phyloP scores from a whole-genome alignment of 23 red algal species.

The Rhodosorus marinus region DNA sequence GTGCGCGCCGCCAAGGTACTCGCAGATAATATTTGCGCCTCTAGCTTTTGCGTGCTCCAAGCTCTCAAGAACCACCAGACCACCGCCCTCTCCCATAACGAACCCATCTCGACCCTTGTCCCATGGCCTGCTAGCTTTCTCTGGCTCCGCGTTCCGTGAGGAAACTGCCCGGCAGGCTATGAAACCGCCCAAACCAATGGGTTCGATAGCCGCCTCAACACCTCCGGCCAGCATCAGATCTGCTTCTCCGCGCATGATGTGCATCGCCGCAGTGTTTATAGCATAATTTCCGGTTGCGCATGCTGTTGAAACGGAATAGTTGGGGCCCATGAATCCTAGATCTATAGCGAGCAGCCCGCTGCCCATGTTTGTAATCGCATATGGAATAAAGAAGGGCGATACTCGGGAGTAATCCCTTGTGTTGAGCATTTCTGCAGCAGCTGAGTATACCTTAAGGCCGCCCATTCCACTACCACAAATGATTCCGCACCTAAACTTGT shows the following conservation, averaged over 20 bases:
- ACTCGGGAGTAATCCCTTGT: slow-evolving; percentile 27
- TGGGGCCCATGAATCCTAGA: slow-evolving; percentile 72
- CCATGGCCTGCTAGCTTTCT: slow-evolving; percentile 62
- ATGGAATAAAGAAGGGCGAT: slow-evolving; percentile 98
- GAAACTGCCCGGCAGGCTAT: slow-evolving; percentile 90
- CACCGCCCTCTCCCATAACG: slow-evolving; percentile 93
- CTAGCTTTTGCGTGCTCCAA: slow-evolving; percentile 75
- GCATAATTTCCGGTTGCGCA: slow-evolving; percentile 92
- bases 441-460: slow-evolving; percentile 48
- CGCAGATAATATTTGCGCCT: slow-evolving; percentile 73
- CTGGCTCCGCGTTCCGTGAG: slow-evolving; percentile 63
- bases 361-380: slow-evolving; percentile 96
- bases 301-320: slow-evolving; percentile 82
- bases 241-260: slow-evolving; percentile 83
- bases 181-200: slow-evolving; percentile 85
- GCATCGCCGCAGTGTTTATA: slow-evolving; percentile 81
- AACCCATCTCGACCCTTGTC: slow-evolving; percentile 90
- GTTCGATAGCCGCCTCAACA: slow-evolving; percentile 75
- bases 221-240: slow-evolving; percentile 80
- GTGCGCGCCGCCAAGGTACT: slow-evolving; percentile 87
- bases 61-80: slow-evolving; percentile 71
- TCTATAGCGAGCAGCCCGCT: slow-evolving; percentile 76
- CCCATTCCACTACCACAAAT: slow-evolving; percentile 85
- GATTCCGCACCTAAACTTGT: slow-evolving; percentile 53
- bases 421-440: slow-evolving; percentile 64